These are phyloP conservation scores for Diatrype stigma DNA, from an alignment of 2,329 filamentous ascomycete genomes.

Conservation along the genomic window DNA sequence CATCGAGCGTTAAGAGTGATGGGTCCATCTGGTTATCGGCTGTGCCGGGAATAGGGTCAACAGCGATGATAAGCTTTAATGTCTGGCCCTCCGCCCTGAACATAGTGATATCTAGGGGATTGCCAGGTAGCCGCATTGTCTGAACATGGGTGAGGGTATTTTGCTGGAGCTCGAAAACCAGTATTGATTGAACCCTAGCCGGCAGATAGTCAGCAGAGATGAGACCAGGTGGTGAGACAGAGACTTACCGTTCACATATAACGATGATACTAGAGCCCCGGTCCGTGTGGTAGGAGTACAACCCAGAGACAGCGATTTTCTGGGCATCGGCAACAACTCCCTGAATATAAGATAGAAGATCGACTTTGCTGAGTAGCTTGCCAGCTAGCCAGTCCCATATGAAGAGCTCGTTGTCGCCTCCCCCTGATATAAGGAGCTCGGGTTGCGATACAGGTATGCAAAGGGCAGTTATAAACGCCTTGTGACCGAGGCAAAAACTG, in stretches of 20 bases:
- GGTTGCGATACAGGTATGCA: conserved; percentile 55
- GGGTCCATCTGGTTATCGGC: conserved; percentile 8
- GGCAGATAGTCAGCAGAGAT: conserved; percentile 14
- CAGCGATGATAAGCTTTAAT: conserved; percentile 34
- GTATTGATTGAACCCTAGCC: conserved; percentile 55
- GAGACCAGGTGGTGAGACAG: conserved; percentile 9
- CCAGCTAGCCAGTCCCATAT: conserved; percentile 76
- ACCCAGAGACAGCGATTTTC: conserved; percentile 45
- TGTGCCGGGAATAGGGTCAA: conserved; percentile 29
- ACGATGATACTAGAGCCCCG: conserved; percentile 31
- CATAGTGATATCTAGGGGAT: conserved; percentile 55
- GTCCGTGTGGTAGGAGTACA: conserved; percentile 29
- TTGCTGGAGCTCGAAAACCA: conserved; percentile 57
- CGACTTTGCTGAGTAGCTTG: conserved; percentile 48
- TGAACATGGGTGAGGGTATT: conserved; percentile 46
- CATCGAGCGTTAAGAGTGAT: conserved; percentile 17
- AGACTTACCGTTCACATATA: conserved; percentile 42
- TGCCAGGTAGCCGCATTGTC: conserved; percentile 57
- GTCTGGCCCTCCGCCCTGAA: conserved; percentile 4
- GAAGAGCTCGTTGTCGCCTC: conserved; percentile 74
- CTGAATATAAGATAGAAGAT: conserved; percentile 43
- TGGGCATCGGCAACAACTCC: conserved; percentile 29
- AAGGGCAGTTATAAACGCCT: conserved; percentile 75
- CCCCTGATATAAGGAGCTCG: conserved; percentile 75
- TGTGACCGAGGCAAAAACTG: conserved; percentile 82